These are phyloP conservation scores for Sporobolomyces phaffii DNA, from an alignment of 768 basidiomycete genomes.

Conservation along the genomic window DNA sequence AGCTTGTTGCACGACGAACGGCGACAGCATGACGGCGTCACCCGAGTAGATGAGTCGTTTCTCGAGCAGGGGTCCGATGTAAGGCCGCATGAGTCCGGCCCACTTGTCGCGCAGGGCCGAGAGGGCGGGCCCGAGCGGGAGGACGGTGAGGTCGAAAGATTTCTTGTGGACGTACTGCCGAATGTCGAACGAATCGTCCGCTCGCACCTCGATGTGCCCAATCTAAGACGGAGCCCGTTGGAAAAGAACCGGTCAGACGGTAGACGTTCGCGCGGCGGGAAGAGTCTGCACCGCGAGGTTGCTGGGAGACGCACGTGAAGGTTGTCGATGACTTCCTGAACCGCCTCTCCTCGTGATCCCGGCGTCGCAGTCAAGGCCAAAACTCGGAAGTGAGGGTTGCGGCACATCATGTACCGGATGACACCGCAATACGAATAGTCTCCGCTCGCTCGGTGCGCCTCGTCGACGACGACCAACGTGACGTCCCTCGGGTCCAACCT, in stretches of 20 bases:
- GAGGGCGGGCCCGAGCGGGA: slow-evolving; percentile 66
- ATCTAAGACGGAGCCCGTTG: too few species aligned
- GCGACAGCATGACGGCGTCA: slow-evolving; percentile 22
- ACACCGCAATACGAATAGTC: slow-evolving; percentile 60
- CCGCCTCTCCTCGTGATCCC: slow-evolving; percentile 73
- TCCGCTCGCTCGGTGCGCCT: slow-evolving; percentile 84
- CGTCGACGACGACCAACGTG: slow-evolving; percentile 80
- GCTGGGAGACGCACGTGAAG: slow-evolving; percentile 56
- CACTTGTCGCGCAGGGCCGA: slow-evolving; percentile 62
- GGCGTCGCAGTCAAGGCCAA: slow-evolving; percentile 94
- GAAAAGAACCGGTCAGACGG: too few species aligned
- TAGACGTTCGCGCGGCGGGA: too few species aligned
- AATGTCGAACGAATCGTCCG: slow-evolving; percentile 83
- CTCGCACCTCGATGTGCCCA: slow-evolving; percentile 85
- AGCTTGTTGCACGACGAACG: slow-evolving; percentile 35
- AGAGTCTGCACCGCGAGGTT: too few species aligned
- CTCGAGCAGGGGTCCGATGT: slow-evolving; percentile 19
- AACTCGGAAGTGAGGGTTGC: slow-evolving; percentile 86
- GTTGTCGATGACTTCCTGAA: slow-evolving; percentile 83
- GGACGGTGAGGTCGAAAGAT: slow-evolving; percentile 65
- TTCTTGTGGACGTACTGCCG: slow-evolving; percentile 81
- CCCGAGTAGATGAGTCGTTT: slow-evolving; percentile 24
- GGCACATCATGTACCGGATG: slow-evolving; percentile 81
- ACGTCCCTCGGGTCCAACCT: slow-evolving; percentile 73
- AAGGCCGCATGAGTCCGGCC: slow-evolving; percentile 66